Base-by-base conservation (phyloP, 805 yeast genomes). In the Starmerella roubikii region DNA sequence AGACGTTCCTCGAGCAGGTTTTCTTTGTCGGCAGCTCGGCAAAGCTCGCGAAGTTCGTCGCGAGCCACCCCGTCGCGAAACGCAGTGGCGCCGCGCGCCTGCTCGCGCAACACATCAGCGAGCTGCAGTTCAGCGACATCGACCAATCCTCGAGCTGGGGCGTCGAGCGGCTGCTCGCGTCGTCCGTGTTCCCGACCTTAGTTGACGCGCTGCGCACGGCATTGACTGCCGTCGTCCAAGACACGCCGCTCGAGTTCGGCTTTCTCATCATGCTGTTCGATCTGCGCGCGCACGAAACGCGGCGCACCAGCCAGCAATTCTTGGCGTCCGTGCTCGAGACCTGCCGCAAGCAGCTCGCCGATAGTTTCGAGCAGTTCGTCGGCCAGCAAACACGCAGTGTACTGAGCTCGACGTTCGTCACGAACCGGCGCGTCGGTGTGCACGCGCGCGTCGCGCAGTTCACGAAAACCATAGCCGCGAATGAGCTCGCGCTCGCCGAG, bases 261-360 rank as follows among this genome's bases (percentile, higher is more conserved):
- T 57, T 63, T 3, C 48, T 71, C 1, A 44, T 68, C 33, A 49
- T 65, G 1, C 54, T 64, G 28, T 47, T 73, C 9, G 76, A 74
- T 41, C 49, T 57, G 20, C 55, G 60, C n/a, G 48, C 57, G 5
- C 50, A 49, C 19, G 52, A 49, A 10, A 52, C 65, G 16, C 67
- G 67, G 9, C 59, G 70, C 8, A 63, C 77, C 1, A 71, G 72
- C 53, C 85, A 78, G 52, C 94, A 81, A 46, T 82, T 68, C 48
- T 59, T 69, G 17, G 61, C 70, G 42, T 64, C 67, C 29, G 62
- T 68, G 37, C 61, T 78, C 44, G 64, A 62, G 24, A 72, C 71
- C 43, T 47, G 75, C 4, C 58, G 63, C n/a, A 73, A 72, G 22
- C 71, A 69, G 53, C 61, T 74, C 32, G 59, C 59, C 30, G 58